Evolutionary conservation across 2,329 filamentous ascomycete species (phyloP), one percentile per base, ranked within the genome.

Genomic region (Beauveria rudraprayagi): DNA sequence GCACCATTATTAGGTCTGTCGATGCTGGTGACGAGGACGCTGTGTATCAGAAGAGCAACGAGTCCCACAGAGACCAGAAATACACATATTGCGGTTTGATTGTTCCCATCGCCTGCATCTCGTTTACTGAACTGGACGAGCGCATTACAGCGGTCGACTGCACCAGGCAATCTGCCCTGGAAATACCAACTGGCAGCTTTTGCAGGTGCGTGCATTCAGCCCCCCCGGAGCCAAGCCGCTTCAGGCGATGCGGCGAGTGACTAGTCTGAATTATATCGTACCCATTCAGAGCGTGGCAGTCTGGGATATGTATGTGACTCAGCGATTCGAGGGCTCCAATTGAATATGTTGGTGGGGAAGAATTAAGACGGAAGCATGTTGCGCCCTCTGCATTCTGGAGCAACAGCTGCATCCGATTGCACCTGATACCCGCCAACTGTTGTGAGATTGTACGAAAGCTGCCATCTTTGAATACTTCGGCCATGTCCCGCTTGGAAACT

Each of bases 391-490:
- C 4, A 22, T 43, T 52, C 34, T 41, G 46, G n/a, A 51, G 30
- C 10, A 58, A 26, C 43, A 44, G 17, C 43, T 34, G 44, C 3
- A 37, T 30, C n/a, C n/a, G 43, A 48, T 37, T 56, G 41, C 16
- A 19, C 19, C 30, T 34, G 34, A 11, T 28, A 14, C 17, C 26
- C 17, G 30, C 30, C 46, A 50, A 22, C 2, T n/a, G 6, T 37
- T 59, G 47, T 59, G 47, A 59, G 56, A 52, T 44, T 52, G 56
- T 44, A 59, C 56, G 56, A 52, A 50, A 50, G 56, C 37, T 30
- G n/a, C 43, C 10, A 26, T 34, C 22, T 24, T 26, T 28, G 24
- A 48, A 58, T 50, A 24, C 16, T 8, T 52, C 44, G 44, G 43
- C 28, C 55, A 41, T 40, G 16, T 37, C 56, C 47, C 24, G 47